phyloP scores from a whole-genome alignment of 2,329 filamentous ascomycete species.

The Venturia effusa region DNA sequence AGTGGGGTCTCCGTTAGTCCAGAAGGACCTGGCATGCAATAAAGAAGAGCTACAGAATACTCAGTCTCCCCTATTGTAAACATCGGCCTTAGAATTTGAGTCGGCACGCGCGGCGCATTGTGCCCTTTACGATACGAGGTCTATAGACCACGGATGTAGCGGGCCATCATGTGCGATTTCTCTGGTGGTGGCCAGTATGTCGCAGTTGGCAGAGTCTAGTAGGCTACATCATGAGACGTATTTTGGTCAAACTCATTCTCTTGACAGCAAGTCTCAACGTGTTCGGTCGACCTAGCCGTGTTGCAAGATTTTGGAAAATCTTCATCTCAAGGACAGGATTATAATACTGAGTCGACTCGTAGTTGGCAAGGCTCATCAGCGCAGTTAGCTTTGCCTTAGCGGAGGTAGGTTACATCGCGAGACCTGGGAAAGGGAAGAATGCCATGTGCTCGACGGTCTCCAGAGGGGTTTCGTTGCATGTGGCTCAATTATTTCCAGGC shows the following conservation, averaged over 20 bases:
- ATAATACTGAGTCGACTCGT: background rate
- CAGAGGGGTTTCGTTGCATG: background rate
- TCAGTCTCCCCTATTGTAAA: background rate
- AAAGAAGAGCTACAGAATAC: background rate
- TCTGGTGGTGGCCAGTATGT: background rate
- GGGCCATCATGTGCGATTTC: background rate
- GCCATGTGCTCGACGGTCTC: background rate
- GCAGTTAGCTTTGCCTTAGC: background rate
- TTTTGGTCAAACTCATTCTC: background rate
- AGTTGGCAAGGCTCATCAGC: background rate
- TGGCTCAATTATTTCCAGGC: background rate
- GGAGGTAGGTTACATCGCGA: background rate
- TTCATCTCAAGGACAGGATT: background rate
- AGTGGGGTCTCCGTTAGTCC: background rate
- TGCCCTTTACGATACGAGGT: background rate
- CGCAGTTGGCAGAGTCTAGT: background rate
- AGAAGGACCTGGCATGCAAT: background rate
- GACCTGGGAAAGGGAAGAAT: background rate
- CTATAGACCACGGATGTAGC: background rate
- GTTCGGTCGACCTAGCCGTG: background rate
- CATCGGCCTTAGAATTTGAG: background rate
- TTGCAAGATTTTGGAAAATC: background rate
- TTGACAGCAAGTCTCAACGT: background rate
- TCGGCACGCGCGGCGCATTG: background rate
- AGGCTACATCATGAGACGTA: background rate